Evolutionary conservation across 257 asterid species (phyloP), one percentile per base, ranked within the genome.

Genomic region (Coffea canephora): DNA sequence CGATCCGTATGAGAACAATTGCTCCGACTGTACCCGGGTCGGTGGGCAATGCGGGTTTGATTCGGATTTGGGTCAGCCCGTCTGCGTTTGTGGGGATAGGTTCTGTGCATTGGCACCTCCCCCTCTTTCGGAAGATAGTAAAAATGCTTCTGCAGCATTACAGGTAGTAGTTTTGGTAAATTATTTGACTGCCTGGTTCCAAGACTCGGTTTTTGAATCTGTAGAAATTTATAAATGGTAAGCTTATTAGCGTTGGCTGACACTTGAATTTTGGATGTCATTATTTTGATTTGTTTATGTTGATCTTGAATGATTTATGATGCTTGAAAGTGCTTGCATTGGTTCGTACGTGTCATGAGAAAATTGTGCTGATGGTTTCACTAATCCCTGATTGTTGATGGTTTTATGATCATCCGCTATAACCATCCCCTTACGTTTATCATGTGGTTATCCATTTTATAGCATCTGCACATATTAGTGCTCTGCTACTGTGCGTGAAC

Each of bases 31-130:
- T 82, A 49, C 5, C 45, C 77, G 80, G 73, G 46, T 85, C 66
- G 89, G 93, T 70, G 91, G 93, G 80, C 80, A 85, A 57, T 91
- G 96, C 59, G 97, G 94, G 84, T 90, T 84, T 74, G 89, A 81
- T 75, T 75, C 87, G 34, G 82, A 31, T 9, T 68, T 70, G 83
- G 77, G 74, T 68, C 85, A 80, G 49, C 83, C 83, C 48, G 54
- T 86, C 83, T 91, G 97, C 82, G 79, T 89, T 84, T 91, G 95
- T 82, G 92, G 81, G 49, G 87, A 86, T 81, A 61, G 67, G 49
- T 87, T 75, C 64, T 89, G 95, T 50, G 75, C 88, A 39, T 79
- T 84, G 79, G 54, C 48, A 19, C 75, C 75, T 46, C 72, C 79
- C 23, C 80, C 87, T 70, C 81, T 87, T 41, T 84, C 90, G 4